Evolutionary conservation across 176 grass and related monocot genomes (phyloP), one percentile per base, ranked within the genome.

Genomic region (Carex myosuroides): DNA sequence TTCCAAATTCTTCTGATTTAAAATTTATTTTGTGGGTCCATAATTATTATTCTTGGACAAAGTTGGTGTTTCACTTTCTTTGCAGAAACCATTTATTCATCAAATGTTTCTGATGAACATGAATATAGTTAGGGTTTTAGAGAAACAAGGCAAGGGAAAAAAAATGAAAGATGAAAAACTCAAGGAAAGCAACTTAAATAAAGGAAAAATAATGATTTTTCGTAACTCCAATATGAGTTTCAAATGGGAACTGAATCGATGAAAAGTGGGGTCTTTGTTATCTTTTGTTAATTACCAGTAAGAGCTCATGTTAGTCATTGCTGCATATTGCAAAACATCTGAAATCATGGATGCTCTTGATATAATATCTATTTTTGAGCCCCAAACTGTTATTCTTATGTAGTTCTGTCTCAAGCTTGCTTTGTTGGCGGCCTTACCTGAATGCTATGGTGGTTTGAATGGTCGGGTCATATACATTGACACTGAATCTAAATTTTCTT

Each of bases 401-500:
- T 69, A 98, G 96, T 90, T 98, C 62, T 98, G 96, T 87, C 83
- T 98, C 24, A 98, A 98, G 91, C 91, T 95, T 75, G 81, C 93
- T 70, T 67, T 95, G 77, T 41, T 98, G 84, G 96, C 89, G 80
- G 86, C 91, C 9, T 87, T 98, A 67, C 96, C 96, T 30, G 83
- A 85, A 89, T 90, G 90, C 83, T 95, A 93, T 54, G 96, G 92
- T 50, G 91, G 96, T 81, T 55, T 95, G 73, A 91, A 98, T 56
- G 96, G 91, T 4, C 74, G 85, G 71, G 89, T 95, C 71, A 85
- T 93, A 54, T 98, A 95, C 76, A 93, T 98, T 78, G 93, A 98
- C 70, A 95, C 93, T 0, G 96, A 98, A 90, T 93, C 85, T 72
- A 98, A 93, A 89, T 98, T 98, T 87, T 93, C 89, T 93, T 88